Percentiles rank a stretch among this genome's conserved stretches.
Evolutionary conservation across 1,284 basidiomycete species (phyloP).

Genomic region (Erythrobasidium hasegawianum): DNA sequence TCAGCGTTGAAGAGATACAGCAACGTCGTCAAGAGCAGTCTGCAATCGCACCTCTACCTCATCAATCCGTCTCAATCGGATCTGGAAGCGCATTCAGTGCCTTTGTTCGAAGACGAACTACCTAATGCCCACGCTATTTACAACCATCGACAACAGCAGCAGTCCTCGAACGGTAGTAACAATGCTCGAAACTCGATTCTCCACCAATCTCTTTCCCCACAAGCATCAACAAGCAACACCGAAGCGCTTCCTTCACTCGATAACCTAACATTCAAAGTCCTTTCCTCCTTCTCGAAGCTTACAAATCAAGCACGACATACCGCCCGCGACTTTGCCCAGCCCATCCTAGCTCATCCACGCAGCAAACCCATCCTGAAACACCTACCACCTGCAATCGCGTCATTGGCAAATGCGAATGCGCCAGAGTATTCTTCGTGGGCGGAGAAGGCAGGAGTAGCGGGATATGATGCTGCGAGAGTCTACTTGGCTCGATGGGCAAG

Average conservation of each 20-base stretch:
- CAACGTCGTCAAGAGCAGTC: conserved; percentile 69
- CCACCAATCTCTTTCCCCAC: conserved; percentile 32
- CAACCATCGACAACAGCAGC: conserved; percentile 13
- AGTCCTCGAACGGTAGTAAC: not conserved
- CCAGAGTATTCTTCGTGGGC: conserved; percentile 54
- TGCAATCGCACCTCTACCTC: conserved; percentile 78
- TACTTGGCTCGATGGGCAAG: conserved; percentile 96
- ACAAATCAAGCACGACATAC: conserved; percentile 48
- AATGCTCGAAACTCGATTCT: conserved; percentile 29
- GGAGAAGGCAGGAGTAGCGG: conserved; percentile 72
- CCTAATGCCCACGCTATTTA: conserved; percentile 38
- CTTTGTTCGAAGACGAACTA: conserved; percentile 49
- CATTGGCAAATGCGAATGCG: conserved; percentile 69
- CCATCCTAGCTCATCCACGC: conserved; percentile 85
- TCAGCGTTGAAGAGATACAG: conserved; percentile 63
- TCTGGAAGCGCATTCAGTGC: conserved; percentile 69
- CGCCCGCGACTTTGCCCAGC: conserved; percentile 81
- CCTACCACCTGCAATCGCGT: conserved; percentile 82
- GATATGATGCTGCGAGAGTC: conserved; percentile 87
- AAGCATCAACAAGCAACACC: conserved; percentile 23
- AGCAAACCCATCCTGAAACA: conserved; percentile 92
- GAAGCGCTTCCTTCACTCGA: conserved; percentile 41
- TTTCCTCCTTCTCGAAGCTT: conserved; percentile 44
- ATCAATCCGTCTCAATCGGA: conserved; percentile 86
- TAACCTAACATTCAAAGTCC: conserved; percentile 46